Evolutionary conservation across 2,329 filamentous ascomycete genomes (phyloP), one percentile per base, ranked within the genome.

Genomic region (Cladobotryum mycophilum): DNA sequence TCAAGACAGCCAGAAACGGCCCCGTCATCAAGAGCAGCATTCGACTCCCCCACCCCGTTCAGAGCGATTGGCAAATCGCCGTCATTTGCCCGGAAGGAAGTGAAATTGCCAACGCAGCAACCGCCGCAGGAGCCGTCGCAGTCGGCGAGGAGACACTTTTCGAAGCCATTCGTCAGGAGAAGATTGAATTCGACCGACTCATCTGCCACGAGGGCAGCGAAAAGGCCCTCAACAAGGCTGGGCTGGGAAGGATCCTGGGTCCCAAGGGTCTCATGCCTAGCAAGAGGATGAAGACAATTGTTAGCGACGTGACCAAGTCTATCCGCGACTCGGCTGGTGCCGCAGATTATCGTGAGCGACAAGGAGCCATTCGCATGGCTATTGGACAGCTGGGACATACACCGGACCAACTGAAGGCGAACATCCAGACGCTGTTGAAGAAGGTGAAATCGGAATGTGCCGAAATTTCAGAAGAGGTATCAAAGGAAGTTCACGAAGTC

Each of bases 251-350:
- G 57, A 79, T 96, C 41, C 76, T 99, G 17, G 93, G 93, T 62
- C 93, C 95, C 42, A 85, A 82, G 69, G 91, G 91, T 3, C 70
- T 99, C 63, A 97, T 99, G 93, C 93, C 93, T 5, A 95, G 82
- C 66, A 73, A 80, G 53, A 96, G 96, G 76, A 82, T 82, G 55
- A 90, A 89, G 57, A 97, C 93, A 1, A 87, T 99, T 50, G 89
- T 95, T 20, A 85, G 80, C 63, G 86, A 95, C 65, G 80, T 96
- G 14, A 79, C 79, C 48, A 69, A 76, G n/a, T 79, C 84, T 34
- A 87, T 99, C 62, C 81, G 80, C 61, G 88, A 92, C 58, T 83
- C 96, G 70, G 82, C 89, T 13, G 90, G 92, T 55, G 89, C 85
- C 48, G 88, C 85, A 48, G 84, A 91, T 59, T 99, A 96, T 72